phyloP scores from a whole-genome alignment of 1,284 basidiomycete genomes.

The Chondrostereum purpureum region DNA sequence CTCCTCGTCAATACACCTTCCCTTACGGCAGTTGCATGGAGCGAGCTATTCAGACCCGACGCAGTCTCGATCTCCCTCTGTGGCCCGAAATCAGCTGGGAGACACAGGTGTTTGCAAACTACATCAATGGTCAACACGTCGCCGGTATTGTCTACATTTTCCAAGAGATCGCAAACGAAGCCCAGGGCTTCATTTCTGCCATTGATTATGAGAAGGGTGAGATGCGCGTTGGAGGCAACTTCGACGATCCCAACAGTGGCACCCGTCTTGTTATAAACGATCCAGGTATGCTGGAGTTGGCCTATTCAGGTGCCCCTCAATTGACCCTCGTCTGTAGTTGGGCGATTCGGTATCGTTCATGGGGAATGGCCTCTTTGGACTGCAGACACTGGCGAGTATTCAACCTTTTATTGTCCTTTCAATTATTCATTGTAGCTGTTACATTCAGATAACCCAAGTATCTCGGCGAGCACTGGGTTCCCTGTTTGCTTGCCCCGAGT shows the following conservation, averaged over 20 bases:
- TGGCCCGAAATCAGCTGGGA: background rate
- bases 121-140: slow-evolving; percentile 13
- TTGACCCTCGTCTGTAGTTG: slow-evolving; percentile 5
- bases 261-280: slow-evolving; percentile 15
- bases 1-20: slow-evolving; percentile 16
- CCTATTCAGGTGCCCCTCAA: background rate
- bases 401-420: background rate
- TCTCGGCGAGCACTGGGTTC: slow-evolving; percentile 10
- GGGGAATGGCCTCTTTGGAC: slow-evolving; percentile 17
- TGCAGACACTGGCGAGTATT: slow-evolving; percentile 9
- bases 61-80: background rate
- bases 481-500: slow-evolving; percentile 13
- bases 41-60: slow-evolving; percentile 1
- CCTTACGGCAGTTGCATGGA: slow-evolving; percentile 15
- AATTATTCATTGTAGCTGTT: slow-evolving; percentile 11
- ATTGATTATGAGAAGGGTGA: slow-evolving; percentile 17
- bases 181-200: slow-evolving; percentile 15
- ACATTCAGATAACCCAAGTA: slow-evolving; percentile 13
- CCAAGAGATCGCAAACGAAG: slow-evolving; percentile 14
- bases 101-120: slow-evolving; percentile 15
- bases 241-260: slow-evolving; percentile 11
- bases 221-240: slow-evolving; percentile 12
- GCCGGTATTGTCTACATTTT: slow-evolving; percentile 15
- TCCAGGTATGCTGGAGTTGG: slow-evolving; percentile 9
- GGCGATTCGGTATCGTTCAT: slow-evolving; percentile 14